Base-by-base conservation (phyloP, 257 asterid species). In the Solanum pennellii region DNA sequence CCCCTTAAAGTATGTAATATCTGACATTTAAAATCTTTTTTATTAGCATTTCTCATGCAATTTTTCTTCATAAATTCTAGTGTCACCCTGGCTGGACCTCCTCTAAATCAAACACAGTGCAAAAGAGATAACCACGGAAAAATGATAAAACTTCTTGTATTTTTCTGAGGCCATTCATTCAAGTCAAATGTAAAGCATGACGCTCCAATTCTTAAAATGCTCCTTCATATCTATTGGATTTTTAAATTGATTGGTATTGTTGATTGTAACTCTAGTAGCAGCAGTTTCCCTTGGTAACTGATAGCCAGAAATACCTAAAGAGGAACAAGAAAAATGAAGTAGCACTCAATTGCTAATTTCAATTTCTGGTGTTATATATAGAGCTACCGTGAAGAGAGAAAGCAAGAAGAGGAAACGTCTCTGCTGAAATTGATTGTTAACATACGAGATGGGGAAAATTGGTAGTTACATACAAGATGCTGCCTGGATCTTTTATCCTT, bases 1-100 rank as follows among this genome's bases (percentile, higher is more conserved):
- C 95, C 99, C 84, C 95, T 97, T 56, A 96, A 92, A 98, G 99
- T 97, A 88, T 82, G 89, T 45, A 89, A 59, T 62, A 44, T 27
- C 85, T 83, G 27, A 56, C 71, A 27, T 42, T 20, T 33, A 39
- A 83, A 52, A 72, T 45, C 20, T 13, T 31, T 66, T 23, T 72
- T 86, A 31, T 31, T 21, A 21, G 73, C 56, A 33, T 45, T 71
- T 86, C 39, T 72, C 44, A 77, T 20, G 84, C 65, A 42, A 79
- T 29, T n/a, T 29, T 47, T 80, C 9, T 16, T 76, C 15, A 44
- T 79, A 47, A 80, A 47, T 79, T 79, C 84, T 47, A 79, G 6
- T 80, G 25, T 47, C 85, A 33, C 35, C 11, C 3, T 18, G 85
- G 42, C 42, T 47, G 68, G 16, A 47, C 68, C 27, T 77, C 83